These are phyloP conservation scores for Raffaelea arxii DNA, from an alignment of 2,329 filamentous ascomycete species.

Conservation along the genomic window DNA sequence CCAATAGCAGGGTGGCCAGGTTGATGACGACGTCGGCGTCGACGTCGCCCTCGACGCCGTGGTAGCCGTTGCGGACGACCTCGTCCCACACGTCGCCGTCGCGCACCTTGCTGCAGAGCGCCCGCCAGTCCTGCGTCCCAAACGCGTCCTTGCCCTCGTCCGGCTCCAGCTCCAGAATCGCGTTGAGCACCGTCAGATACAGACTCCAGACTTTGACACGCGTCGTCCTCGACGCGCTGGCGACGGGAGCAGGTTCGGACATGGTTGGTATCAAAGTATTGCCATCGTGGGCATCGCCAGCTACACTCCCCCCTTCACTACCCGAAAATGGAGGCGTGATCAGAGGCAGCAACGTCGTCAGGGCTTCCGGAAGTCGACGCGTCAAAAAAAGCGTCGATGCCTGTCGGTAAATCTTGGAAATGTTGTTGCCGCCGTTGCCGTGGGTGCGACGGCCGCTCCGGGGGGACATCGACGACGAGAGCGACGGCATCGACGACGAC, in stretches of 20 bases:
- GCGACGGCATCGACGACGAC: conserved; percentile 45
- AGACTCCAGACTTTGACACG: conserved; percentile 96
- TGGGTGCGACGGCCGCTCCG: conserved; percentile 36
- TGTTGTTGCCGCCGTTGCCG: conserved; percentile 31
- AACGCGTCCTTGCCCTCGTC: conserved; percentile 87
- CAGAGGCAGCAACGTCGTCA: conserved; percentile 75
- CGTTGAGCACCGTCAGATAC: conserved; percentile 88
- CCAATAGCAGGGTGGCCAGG: conserved; percentile 76
- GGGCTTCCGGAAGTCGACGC: conserved; percentile 79
- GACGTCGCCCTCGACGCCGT: conserved; percentile 78
- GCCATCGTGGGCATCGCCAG: conserved; percentile 19
- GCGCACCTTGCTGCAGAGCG: conserved; percentile 71
- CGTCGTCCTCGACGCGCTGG: conserved; percentile 69
- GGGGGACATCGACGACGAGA: conserved; percentile 53
- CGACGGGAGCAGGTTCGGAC: conserved; percentile 59
- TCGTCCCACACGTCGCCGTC: conserved; percentile 94
- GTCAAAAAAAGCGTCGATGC: conserved; percentile 91
- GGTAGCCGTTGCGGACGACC: conserved; percentile 78
- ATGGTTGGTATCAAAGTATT: conserved; percentile 20
- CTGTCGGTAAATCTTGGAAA: conserved; percentile 90
- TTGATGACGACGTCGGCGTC: conserved; percentile 93
- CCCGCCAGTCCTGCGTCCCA: conserved; percentile 76
- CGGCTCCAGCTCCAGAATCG: conserved; percentile 76
- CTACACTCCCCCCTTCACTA: neutral
- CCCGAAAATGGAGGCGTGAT: conserved; percentile 48